Conservation (phyloP, 2,329 filamentous ascomycete genomes). For the Whalleya microplaca region DNA sequence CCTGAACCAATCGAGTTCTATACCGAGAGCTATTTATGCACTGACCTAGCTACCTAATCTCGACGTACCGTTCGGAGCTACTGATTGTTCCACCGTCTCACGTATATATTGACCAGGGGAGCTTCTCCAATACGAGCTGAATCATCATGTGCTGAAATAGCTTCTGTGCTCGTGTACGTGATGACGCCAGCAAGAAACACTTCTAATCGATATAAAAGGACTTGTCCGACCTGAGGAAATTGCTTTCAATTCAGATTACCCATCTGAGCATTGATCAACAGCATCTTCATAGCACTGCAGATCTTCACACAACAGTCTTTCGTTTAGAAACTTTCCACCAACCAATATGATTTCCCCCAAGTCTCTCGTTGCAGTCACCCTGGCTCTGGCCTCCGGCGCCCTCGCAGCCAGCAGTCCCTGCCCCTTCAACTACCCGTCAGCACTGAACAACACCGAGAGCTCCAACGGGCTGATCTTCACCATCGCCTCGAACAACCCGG, state of each 20-base stretch:
- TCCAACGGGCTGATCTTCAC: conserved; percentile 23
- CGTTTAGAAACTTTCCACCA: neutral
- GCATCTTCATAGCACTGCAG: neutral
- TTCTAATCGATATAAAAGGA: neutral
- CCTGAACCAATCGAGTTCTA: neutral
- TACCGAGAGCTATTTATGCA: neutral
- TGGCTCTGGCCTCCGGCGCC: conserved; percentile 13
- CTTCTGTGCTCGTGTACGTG: neutral
- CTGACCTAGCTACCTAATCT: too few species aligned
- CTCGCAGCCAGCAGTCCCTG: conserved; percentile 17
- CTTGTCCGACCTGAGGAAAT: neutral
- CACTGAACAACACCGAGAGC: conserved; percentile 25
- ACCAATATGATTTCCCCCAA: neutral
- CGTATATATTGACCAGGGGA: neutral
- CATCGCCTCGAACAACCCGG: conserved; percentile 18
- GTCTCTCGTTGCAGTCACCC: conserved; percentile 5
- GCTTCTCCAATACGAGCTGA: neutral
- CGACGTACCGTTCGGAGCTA: neutral
- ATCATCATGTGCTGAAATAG: neutral
- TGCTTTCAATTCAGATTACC: neutral
- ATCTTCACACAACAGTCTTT: neutral
- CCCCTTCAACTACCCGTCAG: conserved; percentile 26
- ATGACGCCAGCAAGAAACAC: neutral
- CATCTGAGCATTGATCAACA: neutral
- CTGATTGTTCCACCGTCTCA: neutral